Percentiles rank a stretch among this genome's conserved stretches.
Evolutionary conservation across 495 filamentous ascomycete genomes (phyloP).

Genomic region (Rhizodiscina lignyota): DNA sequence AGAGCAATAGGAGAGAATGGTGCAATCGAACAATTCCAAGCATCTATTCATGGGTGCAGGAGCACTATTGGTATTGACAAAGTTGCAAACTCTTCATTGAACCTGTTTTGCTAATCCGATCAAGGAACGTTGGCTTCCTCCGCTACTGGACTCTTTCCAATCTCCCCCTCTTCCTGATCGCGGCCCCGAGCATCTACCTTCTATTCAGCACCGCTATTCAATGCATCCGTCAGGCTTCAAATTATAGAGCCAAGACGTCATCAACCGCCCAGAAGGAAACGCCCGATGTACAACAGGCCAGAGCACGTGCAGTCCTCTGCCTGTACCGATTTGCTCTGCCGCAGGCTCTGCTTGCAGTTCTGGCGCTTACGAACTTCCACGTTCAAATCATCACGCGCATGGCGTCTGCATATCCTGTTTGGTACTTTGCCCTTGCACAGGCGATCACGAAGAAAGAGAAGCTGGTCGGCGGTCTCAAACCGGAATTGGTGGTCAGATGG

Average conservation of each 20-base stretch:
- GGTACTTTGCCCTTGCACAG: conserved; percentile 56
- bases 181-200: conserved; percentile 59
- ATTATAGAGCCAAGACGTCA: neutral
- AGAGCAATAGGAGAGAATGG: conserved; percentile 34
- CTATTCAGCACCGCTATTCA: conserved; percentile 42
- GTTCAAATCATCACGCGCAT: conserved; percentile 87
- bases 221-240: conserved; percentile 18
- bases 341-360: conserved; percentile 52
- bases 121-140: conserved; percentile 72
- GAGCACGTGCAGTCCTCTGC: no score
- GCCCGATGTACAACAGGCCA: neutral
- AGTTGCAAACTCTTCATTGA: conserved; percentile 13
- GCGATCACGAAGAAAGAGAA: conserved; percentile 11
- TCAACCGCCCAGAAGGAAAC: neutral
- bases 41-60: conserved; percentile 82
- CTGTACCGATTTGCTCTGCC: conserved; percentile 45
- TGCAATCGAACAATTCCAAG: conserved; percentile 56
- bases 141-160: conserved; percentile 84
- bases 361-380: conserved; percentile 68
- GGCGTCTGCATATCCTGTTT: conserved; percentile 74
- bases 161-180: conserved; percentile 73
- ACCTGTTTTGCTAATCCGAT: conserved; percentile 1
- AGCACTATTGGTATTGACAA: conserved; percentile 87
- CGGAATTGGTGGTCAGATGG: conserved; percentile 31
- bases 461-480: neutral